Evolutionary conservation across 345 rosid genomes (phyloP), one percentile per base, ranked within the genome.

Genomic region (Murraya paniculata): DNA sequence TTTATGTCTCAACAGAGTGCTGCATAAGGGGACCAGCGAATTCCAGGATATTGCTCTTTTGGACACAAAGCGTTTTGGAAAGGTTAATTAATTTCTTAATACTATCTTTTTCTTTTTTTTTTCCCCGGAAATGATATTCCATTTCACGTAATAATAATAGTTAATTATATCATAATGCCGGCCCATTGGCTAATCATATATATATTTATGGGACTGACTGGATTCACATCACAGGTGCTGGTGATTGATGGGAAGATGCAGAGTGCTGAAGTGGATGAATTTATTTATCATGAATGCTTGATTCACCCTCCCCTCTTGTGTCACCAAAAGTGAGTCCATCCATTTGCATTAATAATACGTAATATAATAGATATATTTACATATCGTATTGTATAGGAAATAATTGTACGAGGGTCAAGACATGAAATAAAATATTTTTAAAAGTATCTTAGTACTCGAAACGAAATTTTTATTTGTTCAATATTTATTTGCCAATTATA

Each of bases 191-290:
- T 21, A 13, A 27, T 61, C 4, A 61, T 28, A 16, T 16, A 16
- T 16, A 16, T 30, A 4, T 24, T 31, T 13, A 78, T 69, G 33
- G 56, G 19, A 6, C 38, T 60, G 27, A 64, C 24, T 67, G 22
- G 21, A 33, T 78, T 16, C 22, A 61, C 64, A 95, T 16, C 57
- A 58, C 64, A 95, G 98, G 96, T 92, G 30, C 81, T 95, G 84
- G 94, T 95, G 80, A 90, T 95, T 74, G 98, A 95, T 77, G 99
- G 99, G 45, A 95, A 95, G 86, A 93, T 95, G 96, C 99, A 95
- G 87, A 95, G 97, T 80, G 99, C 99, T 4, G 99, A 93, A 82
- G 85, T 83, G 68, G 99, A 95, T 65, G 99, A 95, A 80, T 95
- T 95, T 79, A 91, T 95, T 56, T 95, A 95, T 80, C 98, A 93